Conservation (phyloP, 495 filamentous ascomycete genomes). For the Podospora sp. region DNA sequence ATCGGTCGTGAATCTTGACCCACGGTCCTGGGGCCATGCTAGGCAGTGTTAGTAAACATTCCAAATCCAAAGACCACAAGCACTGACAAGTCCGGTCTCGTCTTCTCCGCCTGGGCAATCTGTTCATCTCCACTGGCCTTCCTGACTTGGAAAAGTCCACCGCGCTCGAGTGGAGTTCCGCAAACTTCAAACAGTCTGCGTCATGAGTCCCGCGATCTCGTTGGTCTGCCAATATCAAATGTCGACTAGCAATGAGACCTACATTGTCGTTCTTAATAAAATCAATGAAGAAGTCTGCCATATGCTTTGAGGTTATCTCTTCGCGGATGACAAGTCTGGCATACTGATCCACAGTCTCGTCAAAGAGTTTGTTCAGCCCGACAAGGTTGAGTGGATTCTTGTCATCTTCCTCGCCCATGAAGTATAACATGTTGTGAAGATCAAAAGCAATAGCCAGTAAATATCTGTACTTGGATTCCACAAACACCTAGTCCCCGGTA, state of each 20-base stretch:
- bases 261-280: constrained; percentile 80
- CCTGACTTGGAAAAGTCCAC: constrained; percentile 87
- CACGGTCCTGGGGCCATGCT: constrained; percentile 66
- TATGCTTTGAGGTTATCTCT: constrained; percentile 58
- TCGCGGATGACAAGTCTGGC: too few relatives aligned
- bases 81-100: constrained; percentile 49
- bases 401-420: too few relatives aligned
- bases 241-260: constrained; percentile 67
- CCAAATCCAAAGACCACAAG: background rate
- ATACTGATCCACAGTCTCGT: too few relatives aligned
- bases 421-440: too few relatives aligned
- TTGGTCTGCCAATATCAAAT: constrained; percentile 70
- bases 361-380: too few relatives aligned
- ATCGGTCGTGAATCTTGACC: constrained; percentile 52
- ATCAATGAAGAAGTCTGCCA: constrained; percentile 74
- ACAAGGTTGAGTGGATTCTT: too few relatives aligned
- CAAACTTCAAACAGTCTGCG: constrained; percentile 62
- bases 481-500: too few relatives aligned
- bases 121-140: constrained; percentile 57
- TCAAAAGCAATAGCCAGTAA: too few relatives aligned
- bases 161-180: constrained; percentile 71
- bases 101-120: constrained; percentile 30
- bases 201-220: constrained; percentile 55
- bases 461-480: too few relatives aligned
- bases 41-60: constrained; percentile 12